phyloP scores from a whole-genome alignment of 495 filamentous ascomycete genomes.

The Copromyces sp. region DNA sequence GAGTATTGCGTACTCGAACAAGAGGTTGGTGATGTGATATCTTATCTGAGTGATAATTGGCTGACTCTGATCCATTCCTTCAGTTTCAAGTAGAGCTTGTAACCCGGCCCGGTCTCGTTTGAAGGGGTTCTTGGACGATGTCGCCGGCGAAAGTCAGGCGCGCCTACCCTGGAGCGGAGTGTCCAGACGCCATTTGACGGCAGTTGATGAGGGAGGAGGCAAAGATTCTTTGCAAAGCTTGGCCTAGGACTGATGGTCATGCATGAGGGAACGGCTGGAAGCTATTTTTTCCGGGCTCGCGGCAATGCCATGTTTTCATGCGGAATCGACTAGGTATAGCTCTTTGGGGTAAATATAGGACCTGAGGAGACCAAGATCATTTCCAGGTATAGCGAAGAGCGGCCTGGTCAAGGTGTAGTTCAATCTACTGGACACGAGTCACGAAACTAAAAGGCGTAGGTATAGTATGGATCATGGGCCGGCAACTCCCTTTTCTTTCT shows the following conservation, averaged over 20 bases:
- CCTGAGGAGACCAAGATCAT: not conserved
- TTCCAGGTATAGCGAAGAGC: not conserved
- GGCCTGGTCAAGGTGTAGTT: not conserved
- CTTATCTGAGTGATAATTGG: not conserved
- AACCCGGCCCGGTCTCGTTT: not conserved
- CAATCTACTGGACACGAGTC: not conserved
- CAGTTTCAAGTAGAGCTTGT: not conserved
- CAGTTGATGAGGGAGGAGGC: not conserved
- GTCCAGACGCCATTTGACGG: not conserved
- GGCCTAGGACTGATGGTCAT: not conserved
- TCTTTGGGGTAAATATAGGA: not conserved
- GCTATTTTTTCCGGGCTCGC: not conserved
- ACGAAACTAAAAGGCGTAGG: not conserved
- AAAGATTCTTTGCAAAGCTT: not conserved
- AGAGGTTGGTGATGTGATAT: not conserved
- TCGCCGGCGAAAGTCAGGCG: not conserved
- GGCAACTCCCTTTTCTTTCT: not conserved
- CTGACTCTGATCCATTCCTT: not conserved
- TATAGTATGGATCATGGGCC: not conserved
- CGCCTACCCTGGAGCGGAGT: not conserved
- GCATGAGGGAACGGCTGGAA: not conserved
- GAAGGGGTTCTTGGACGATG: not conserved
- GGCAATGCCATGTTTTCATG: not conserved
- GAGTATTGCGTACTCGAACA: constrained; percentile 7
- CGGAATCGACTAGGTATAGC: not conserved